Evolutionary conservation across 371 early-diverging fungal species (phyloP).

Genomic region (Blastocladiella emersonii): DNA sequence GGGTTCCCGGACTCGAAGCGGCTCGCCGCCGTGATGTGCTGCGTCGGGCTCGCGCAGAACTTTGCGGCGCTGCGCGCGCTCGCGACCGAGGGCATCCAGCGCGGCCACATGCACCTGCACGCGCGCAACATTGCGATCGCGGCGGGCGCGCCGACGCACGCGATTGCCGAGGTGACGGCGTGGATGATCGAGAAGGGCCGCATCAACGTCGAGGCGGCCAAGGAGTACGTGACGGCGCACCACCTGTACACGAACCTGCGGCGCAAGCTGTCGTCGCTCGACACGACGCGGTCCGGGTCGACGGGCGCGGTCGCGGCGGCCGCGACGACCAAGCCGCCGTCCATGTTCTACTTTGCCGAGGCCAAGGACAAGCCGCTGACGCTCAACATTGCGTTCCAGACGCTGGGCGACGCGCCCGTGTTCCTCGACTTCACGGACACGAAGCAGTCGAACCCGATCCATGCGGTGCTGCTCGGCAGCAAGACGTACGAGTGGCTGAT

Average conservation of each 20-base stretch:
- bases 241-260: conserved; percentile 19
- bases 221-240: conserved; percentile 34
- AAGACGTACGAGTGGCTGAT: conserved; percentile 26
- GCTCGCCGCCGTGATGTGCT: conserved; percentile 40
- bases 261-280: neutral
- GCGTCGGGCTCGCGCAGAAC: conserved; percentile 53
- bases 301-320: neutral
- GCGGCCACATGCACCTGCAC: conserved; percentile 49
- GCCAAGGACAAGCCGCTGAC: conserved; percentile 17
- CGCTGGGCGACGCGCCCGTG: conserved; percentile 22
- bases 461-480: conserved; percentile 22
- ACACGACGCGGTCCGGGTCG: neutral
- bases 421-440: conserved; percentile 14
- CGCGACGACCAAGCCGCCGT: conserved; percentile 14
- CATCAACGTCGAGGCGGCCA: conserved; percentile 35
- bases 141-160: conserved; percentile 45
- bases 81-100: conserved; percentile 51
- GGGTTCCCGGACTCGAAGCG: conserved; percentile 39
- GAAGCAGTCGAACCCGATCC: neutral
- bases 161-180: conserved; percentile 40
- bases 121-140: conserved; percentile 53
- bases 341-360: conserved; percentile 32
- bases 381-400: conserved; percentile 35
- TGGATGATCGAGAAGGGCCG: conserved; percentile 47
- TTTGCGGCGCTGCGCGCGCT: conserved; percentile 58